Evolutionary conservation across 257 asterid species (phyloP), one percentile per base, ranked within the genome.

Genomic region (Rhazya stricta): DNA sequence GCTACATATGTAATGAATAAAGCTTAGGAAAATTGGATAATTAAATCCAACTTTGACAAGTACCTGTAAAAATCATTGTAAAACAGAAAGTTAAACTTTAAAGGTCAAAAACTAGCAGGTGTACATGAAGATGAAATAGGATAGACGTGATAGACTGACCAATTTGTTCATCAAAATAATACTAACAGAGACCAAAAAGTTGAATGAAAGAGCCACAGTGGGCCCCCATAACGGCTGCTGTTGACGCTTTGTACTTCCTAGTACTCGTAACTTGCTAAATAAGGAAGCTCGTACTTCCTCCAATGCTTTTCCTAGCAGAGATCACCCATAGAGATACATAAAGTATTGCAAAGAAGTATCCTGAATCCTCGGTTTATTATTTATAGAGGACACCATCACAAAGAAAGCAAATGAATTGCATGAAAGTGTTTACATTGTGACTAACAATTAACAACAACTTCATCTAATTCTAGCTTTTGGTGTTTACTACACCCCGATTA

Each of bases 81-180:
- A 25, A 72, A 60, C 27, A 48, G 72, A 51, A 56, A 6, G 60
- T 78, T 69, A 79, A 72, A 63, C 69, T 51, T 72, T 51, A 74
- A 50, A 48, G 37, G 56, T 21, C 11, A 61, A 45, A 18, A 4
- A 39, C 10, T 5, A 66, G 5, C 6, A 73, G 50, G 29, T 73
- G 16, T 5, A 41, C 41, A 65, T 56, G 36, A n/a, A 42, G 4
- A 32, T 9, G 6, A 61, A 15, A 36, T 1, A 32, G 9, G 67
- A 25, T 48, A 70, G 30, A 61, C 2, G 19, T 21, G 80, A 61
- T 37, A 37, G 70, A 80, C 79, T 82, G 78, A 92, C 99, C 97
- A 91, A 77, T 85, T 95, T 95, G 88, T 95, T 95, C 96, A 91
- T 90, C 88, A 95, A 83, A 76, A 95, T 95, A 68, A 95, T 95